Evolutionary conservation across 768 basidiomycete species (phyloP).

Genomic region (Tulasnella sp.): DNA sequence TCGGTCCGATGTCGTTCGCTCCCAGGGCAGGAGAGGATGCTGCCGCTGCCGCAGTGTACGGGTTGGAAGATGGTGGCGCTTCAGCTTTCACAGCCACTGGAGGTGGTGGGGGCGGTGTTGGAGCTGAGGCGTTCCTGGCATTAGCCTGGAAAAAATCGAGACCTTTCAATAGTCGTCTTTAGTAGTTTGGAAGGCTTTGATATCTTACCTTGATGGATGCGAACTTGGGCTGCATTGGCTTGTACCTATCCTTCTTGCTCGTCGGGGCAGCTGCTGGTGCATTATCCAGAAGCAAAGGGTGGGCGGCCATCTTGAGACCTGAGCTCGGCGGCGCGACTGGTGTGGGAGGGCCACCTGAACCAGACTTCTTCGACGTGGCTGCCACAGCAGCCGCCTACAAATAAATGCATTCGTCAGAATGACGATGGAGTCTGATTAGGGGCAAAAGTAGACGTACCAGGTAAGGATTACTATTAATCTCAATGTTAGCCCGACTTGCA

Average conservation of each 20-base stretch:
- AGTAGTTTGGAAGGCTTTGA: neutral
- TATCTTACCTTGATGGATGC: slow-evolving; percentile 81
- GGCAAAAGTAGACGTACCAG: slow-evolving; percentile 41
- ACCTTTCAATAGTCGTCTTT: neutral
- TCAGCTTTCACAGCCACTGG: slow-evolving; percentile 28
- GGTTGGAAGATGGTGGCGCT: slow-evolving; percentile 43
- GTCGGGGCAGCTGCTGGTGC: slow-evolving; percentile 44
- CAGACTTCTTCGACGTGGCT: slow-evolving; percentile 41
- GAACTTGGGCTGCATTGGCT: slow-evolving; percentile 99
- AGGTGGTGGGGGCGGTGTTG: slow-evolving; percentile 34
- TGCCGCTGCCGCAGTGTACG: slow-evolving; percentile 50
- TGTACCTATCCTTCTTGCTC: slow-evolving; percentile 84
- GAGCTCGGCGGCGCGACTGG: slow-evolving; percentile 59
- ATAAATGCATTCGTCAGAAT: neutral
- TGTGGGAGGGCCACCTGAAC: slow-evolving; percentile 32
- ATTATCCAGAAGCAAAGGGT: slow-evolving; percentile 69
- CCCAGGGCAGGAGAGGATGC: slow-evolving; percentile 20
- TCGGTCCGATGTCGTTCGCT: slow-evolving; percentile 62
- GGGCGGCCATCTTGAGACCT: slow-evolving; percentile 82
- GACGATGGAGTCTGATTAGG: neutral
- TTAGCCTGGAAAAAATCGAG: slow-evolving; percentile 44
- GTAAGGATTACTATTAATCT: slow-evolving; percentile 76
- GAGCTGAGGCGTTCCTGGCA: slow-evolving; percentile 58
- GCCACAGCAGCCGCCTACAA: slow-evolving; percentile 42
- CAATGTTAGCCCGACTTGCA: slow-evolving; percentile 65